Evolutionary conservation across 192 early-diverging fungal species (phyloP).

Genomic region (Coemansia sp.): DNA sequence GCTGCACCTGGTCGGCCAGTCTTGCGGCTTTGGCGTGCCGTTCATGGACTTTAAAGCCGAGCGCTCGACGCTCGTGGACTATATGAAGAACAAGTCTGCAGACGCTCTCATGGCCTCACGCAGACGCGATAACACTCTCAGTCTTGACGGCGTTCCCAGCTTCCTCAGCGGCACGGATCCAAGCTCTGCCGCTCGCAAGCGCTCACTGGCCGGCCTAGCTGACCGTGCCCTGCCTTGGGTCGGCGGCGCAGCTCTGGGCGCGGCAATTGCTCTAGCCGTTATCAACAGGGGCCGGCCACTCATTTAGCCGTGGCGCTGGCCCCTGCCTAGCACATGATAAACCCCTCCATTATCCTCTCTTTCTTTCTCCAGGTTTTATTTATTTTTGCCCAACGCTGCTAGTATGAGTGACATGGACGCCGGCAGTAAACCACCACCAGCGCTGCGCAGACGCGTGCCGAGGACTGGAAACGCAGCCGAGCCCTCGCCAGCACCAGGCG

Average conservation of each 20-base stretch:
- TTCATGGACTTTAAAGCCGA: slow-evolving; percentile 55
- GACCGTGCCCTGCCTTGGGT: slow-evolving; percentile 21
- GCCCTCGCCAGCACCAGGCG: slow-evolving; percentile 1
- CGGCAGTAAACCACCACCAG: neutral
- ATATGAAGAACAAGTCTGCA: slow-evolving; percentile 34
- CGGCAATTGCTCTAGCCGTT: slow-evolving; percentile 13
- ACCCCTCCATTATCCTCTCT: too few relatives aligned
- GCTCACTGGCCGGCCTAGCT: neutral
- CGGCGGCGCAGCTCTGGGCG: slow-evolving; percentile 36
- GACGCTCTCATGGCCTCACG: slow-evolving; percentile 36
- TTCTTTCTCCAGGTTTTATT: too few relatives aligned
- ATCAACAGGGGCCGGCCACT: too few relatives aligned
- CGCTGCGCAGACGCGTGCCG: neutral
- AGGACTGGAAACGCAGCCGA: neutral
- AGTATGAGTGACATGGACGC: neutral
- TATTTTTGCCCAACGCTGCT: too few relatives aligned
- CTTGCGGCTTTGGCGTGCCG: slow-evolving; percentile 64
- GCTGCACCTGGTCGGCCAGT: slow-evolving; percentile 56
- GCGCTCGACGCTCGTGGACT: slow-evolving; percentile 52
- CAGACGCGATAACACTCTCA: slow-evolving; percentile 44
- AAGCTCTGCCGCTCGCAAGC: slow-evolving; percentile 1
- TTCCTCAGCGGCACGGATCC: slow-evolving; percentile 25
- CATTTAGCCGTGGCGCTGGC: too few relatives aligned
- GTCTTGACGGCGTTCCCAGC: slow-evolving; percentile 61
- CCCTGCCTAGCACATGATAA: too few relatives aligned